Percentiles rank a stretch among this genome's conserved stretches.
These are phyloP conservation scores for Fallopia convolvulus DNA, from an alignment of 148 eudicot genomes.

Conservation along the genomic window DNA sequence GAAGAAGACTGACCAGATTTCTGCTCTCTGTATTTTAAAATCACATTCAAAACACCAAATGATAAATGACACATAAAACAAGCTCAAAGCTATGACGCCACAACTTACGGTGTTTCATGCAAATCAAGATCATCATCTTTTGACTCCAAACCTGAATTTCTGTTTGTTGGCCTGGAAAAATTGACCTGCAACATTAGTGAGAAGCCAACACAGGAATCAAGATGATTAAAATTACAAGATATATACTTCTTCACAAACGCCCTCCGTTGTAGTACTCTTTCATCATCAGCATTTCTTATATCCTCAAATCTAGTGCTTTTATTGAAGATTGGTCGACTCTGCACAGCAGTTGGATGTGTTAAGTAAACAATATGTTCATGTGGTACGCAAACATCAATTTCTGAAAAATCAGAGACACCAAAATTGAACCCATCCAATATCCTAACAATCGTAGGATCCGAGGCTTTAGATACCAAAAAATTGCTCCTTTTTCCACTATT, in stretches of 20 bases:
- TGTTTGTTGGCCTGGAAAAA: constrained; percentile 52
- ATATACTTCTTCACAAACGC: constrained; percentile 57
- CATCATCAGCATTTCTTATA: constrained; percentile 81
- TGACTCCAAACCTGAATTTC: constrained; percentile 59
- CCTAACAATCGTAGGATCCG: background rate
- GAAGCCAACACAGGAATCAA: background rate
- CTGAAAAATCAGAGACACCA: background rate
- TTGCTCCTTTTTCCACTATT: background rate
- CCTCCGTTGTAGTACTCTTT: constrained; percentile 55
- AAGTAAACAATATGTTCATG: constrained; percentile 7
- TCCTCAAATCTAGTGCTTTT: constrained; percentile 98
- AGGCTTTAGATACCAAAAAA: background rate
- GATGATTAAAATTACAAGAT: background rate
- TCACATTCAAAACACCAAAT: constrained; percentile 6
- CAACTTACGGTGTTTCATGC: constrained; percentile 56
- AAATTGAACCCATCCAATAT: background rate
- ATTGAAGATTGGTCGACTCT: constrained; percentile 96
- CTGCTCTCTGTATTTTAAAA: constrained; percentile 37
- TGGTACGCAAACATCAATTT: background rate
- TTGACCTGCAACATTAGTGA: constrained; percentile 8
- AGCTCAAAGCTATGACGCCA: background rate
- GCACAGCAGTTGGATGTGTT: constrained; percentile 19
- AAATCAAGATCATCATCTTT: constrained; percentile 78
- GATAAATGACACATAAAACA: background rate
- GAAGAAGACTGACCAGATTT: constrained; percentile 69